phyloP scores from a whole-genome alignment of 2,329 filamentous ascomycete genomes.

The Fusarium heterosporum region DNA sequence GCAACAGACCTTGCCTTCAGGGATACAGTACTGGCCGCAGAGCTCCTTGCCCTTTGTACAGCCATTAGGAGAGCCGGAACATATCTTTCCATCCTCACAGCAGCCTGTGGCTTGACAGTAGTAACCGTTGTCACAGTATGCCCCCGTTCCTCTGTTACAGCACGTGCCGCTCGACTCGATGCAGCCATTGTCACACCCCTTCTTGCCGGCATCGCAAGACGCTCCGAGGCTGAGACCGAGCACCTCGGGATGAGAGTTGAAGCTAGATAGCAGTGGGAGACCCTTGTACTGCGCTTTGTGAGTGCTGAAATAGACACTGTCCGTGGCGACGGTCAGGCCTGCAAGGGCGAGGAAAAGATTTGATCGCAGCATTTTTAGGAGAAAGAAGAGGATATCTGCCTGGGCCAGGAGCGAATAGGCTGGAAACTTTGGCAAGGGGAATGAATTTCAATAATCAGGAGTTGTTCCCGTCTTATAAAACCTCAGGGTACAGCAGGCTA shows the following conservation, averaged over 20 bases:
- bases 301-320: slow-evolving; percentile 33
- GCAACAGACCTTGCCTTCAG: slow-evolving; percentile 50
- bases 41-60: slow-evolving; percentile 43
- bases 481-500: slow-evolving; percentile 2
- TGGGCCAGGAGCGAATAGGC: neutral
- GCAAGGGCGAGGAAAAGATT: slow-evolving; percentile 45
- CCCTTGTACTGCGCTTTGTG: slow-evolving; percentile 23
- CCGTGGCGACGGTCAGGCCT: slow-evolving; percentile 41
- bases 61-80: slow-evolving; percentile 46
- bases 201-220: slow-evolving; percentile 41
- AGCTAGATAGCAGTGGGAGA: slow-evolving; percentile 41
- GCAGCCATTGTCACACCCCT: slow-evolving; percentile 49
- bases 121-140: slow-evolving; percentile 50
- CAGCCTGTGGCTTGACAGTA: slow-evolving; percentile 50
- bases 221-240: slow-evolving; percentile 36
- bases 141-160: slow-evolving; percentile 46
- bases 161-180: slow-evolving; percentile 49
- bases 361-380: slow-evolving; percentile 42
- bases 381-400: neutral
- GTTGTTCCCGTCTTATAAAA: slow-evolving; percentile 32
- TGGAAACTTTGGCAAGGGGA: neutral
- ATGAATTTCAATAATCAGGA: neutral
- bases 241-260: slow-evolving; percentile 32
- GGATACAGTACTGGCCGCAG: slow-evolving; percentile 50
- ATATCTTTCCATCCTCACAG: slow-evolving; percentile 50